Base-by-base conservation (phyloP, 257 asterid genomes). In the Galeopsis tetrahit region DNA sequence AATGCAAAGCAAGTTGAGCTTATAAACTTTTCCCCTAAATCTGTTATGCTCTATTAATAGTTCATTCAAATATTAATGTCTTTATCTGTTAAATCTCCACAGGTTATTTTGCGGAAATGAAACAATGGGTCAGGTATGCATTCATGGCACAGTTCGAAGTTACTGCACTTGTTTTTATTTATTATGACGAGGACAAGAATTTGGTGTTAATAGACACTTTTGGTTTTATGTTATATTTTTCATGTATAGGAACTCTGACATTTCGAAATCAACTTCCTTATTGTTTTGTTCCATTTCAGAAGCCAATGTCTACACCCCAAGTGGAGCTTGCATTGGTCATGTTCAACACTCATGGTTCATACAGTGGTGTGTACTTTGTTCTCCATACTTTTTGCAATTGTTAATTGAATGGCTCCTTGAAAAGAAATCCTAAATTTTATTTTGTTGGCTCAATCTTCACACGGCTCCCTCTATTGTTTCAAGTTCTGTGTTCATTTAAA, bases 71-170 rank as follows among this genome's bases (percentile, higher is more conserved):
- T 53, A 21, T 60, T 78, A 63, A 64, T 58, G 15, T 52, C 9
- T 68, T 43, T 53, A 33, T 80, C 36, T 76, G 39, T 70, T 63
- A 64, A 60, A 75, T 55, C 48, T 66, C 9, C 79, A 39, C 85
- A 92, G 98, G 85, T 80, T 78, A 62, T 90, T 92, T 73, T 80
- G 77, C 68, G 94, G 86, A 66, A 81, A 72, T 58, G 98, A 90
- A 78, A 39, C 83, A 35, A 53, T 71, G 8, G 85, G 83, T 40
- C 96, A 90, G 94, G 98, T 92, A 80, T 3, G 78, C 61, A 69
- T 65, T 63, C 69, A 10, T 61, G 49, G 7, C 58, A 7, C 35
- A 3, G 4, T 34, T 72, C 66, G 42, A 53, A 64, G 59, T 63
- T 33, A 21, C 49, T 68, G 5, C 6, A 7, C 49, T 44, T 62